Evolutionary conservation across 1,284 basidiomycete species (phyloP).

Genomic region (Ustilago lituana): DNA sequence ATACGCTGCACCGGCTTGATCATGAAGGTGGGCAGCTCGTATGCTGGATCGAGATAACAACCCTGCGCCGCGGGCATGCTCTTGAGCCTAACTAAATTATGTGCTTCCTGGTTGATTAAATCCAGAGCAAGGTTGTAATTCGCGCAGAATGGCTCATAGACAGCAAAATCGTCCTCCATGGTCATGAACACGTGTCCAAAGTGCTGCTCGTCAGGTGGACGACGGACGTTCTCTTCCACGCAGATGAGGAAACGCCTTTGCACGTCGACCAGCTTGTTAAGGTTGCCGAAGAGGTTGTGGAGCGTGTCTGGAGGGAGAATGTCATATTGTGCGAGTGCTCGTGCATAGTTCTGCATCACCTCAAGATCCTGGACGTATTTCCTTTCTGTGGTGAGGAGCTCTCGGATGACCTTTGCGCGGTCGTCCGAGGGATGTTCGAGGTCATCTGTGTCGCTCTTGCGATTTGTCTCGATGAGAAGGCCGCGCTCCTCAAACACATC

Average conservation of each 20-base stretch:
- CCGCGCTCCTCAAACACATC: conserved; percentile 80
- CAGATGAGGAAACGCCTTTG: conserved; percentile 95
- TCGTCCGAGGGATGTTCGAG: conserved; percentile 70
- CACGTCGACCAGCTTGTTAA: conserved; percentile 95
- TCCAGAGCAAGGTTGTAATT: conserved; percentile 78
- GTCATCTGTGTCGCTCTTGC: conserved; percentile 64
- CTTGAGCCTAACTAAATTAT: conserved; percentile 49
- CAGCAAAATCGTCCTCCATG: conserved; percentile 77
- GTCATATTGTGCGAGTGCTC: conserved; percentile 77
- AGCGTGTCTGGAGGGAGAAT: conserved; percentile 92
- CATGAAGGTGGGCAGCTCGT: conserved; percentile 84
- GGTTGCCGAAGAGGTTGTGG: conserved; percentile 92
- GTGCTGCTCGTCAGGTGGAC: conserved; percentile 73
- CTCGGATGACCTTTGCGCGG: conserved; percentile 81
- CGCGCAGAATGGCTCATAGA: conserved; percentile 95
- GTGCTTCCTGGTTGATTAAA: conserved; percentile 75
- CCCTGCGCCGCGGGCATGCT: conserved; percentile 57
- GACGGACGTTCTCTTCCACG: conserved; percentile 73
- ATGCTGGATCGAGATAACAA: conserved; percentile 68
- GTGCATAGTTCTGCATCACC: conserved; percentile 75
- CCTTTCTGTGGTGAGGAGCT: conserved; percentile 91
- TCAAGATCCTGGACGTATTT: conserved; percentile 99
- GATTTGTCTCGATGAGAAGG: conserved; percentile 73
- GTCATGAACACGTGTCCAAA: conserved; percentile 71
- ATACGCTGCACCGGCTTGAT: conserved; percentile 82